Base-by-base conservation (phyloP, 805 yeast species). In the Millerozyma miso region DNA sequence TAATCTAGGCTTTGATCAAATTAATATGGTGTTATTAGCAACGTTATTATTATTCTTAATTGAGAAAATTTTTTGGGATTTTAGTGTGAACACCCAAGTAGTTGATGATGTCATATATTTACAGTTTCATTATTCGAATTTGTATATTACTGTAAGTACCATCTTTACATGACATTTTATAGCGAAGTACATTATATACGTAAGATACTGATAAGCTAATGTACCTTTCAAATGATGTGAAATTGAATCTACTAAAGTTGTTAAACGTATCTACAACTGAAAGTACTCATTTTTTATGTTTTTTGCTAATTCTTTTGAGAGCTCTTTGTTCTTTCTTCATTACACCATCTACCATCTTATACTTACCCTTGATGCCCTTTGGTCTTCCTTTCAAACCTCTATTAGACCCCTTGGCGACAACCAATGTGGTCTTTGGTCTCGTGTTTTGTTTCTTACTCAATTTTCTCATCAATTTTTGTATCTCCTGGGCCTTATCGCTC, bases 331-430 rank as follows among this genome's bases (percentile, higher is more conserved):
- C 99, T 65, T 93, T 93, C 86, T 93, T 93, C 85, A 88, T 74
- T 16, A 83, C 87, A 74, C 98, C 98, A 68, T 93, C 99, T 54
- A 93, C 98, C 99, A 93, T 93, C 83, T 88, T 93, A 73, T 93
- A 93, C 63, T 88, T 89, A 69, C 99, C 99, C 65, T 83, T 88
- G 53, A 93, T 81, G 63, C 99, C 99, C 69, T 80, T 85, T 34
- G 99, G 99, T 72, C 99, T 85, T 43, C 99, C 99, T 53, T 86
- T 73, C 40, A 90, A 69, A 45, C 96, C 96, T 63, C 73, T 85
- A 66, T 93, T 90, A 31, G 72, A 63, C 57, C 98, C 98, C 39
- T 73, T 69, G 7, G 99, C 98, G 53, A 81, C 89, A 47, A 93
- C 96, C 47, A 88, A 77, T 1, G 95, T 87, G 33, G 88, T 88